Base-by-base conservation (phyloP, 352 stramenopile genomes). In the Pythium dissimile region DNA sequence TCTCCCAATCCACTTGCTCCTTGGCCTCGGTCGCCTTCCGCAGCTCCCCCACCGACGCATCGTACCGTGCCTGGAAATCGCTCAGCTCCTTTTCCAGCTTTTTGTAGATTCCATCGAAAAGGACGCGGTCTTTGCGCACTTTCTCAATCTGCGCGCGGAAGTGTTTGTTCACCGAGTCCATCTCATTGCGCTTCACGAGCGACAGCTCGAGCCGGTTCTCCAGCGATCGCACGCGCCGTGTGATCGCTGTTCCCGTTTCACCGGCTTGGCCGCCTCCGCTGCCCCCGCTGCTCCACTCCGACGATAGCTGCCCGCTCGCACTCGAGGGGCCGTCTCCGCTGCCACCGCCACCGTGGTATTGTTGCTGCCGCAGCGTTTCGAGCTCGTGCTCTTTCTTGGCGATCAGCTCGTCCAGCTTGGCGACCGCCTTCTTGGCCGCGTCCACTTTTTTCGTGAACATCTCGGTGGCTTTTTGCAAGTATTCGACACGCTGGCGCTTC, bases 31-130 rank as follows among this genome's bases (percentile, higher is more conserved):
- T 73, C 5, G 61, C 75, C 26, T 69, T 69, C 45, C 64, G 46
- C 20, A 91, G 61, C 26, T 89, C 83, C 12, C 63, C 54, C 9
- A 61, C 59, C 5, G 62, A 71, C 31, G 75, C 67, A n/a, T 86
- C 70, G 42, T 87, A 72, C 0, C 80, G 74, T 6, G 66, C 27
- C 6, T 73, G 76, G 34, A 50, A 84, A 13, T 82, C 80, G 42
- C 67, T 80, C 38, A 73, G 71, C 61, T 94, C 82, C 6, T 77
- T 73, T 64, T 92, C 84, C 18, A 94, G 69, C 37, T 94, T 92
- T 63, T 90, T 92, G 72, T 94, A 91, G 48, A 94, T 91, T 12
- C 78, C 64, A 47, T 92, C 82, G 54, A 92, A 92, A 52, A 94
- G 82, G 37, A 82, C 72, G 27, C 82, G 74, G 41, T 94, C 80